phyloP scores from a whole-genome alignment of 176 grass and related monocot genomes.

The Saccharum spontaneum region DNA sequence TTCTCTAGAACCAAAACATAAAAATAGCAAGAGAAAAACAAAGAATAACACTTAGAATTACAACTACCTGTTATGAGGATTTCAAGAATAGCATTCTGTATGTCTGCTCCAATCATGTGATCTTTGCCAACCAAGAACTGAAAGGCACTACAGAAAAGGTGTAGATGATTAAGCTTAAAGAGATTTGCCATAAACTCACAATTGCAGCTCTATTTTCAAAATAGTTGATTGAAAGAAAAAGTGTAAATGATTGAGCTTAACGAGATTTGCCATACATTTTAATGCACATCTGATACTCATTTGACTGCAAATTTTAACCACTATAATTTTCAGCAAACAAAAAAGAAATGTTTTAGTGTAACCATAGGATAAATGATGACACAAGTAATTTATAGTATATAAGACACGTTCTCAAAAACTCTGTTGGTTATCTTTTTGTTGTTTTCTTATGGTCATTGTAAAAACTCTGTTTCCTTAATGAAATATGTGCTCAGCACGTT shows the following conservation, averaged over 20 bases:
- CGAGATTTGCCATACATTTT: not conserved
- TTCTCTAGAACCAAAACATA: not conserved
- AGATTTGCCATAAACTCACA: not conserved
- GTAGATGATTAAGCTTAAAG: not conserved
- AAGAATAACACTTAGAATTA: not conserved
- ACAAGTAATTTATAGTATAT: not conserved
- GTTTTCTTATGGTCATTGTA: no score
- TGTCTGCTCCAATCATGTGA: not conserved
- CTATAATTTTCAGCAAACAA: slow-evolving; percentile 5
- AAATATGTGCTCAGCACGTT: no score
- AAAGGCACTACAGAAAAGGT: not conserved
- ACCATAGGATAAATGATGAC: not conserved
- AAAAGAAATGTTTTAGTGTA: not conserved
- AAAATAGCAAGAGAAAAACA: slow-evolving; percentile 4
- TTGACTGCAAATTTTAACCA: not conserved
- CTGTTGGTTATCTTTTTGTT: no score
- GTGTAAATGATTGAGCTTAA: not conserved
- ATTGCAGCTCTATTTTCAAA: not conserved
- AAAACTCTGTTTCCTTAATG: no score
- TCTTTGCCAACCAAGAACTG: not conserved
- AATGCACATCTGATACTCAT: not conserved
- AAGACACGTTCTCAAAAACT: no score
- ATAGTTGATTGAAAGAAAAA: not conserved
- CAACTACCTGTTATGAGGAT: not conserved
- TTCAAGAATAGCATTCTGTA: not conserved